Evolutionary conservation across 2,329 filamentous ascomycete species (phyloP).

Genomic region (Purpureocillium lavendulum): DNA sequence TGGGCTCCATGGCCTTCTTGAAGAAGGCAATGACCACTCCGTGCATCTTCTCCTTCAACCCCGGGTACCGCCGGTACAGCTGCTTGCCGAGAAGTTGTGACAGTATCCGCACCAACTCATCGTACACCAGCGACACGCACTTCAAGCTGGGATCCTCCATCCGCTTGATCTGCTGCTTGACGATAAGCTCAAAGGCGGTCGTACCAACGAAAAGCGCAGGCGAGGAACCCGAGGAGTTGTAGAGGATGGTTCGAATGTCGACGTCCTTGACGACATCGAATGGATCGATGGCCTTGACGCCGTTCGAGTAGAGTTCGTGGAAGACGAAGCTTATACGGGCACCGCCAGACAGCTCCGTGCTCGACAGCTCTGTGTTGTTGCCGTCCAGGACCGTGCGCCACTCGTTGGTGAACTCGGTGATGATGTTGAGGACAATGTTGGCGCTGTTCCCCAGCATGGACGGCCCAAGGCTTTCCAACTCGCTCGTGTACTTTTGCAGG

Average conservation of each 20-base stretch:
- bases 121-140: constrained; percentile 94
- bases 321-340: constrained; percentile 99
- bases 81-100: constrained; percentile 82
- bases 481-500: constrained; percentile 79
- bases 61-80: constrained; percentile 87
- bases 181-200: constrained; percentile 95
- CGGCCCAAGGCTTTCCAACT: constrained; percentile 77
- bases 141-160: constrained; percentile 94
- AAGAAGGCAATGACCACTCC: constrained; percentile 87
- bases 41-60: constrained; percentile 94
- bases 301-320: constrained; percentile 96
- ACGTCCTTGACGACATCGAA: constrained; percentile 97
- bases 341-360: constrained; percentile 87
- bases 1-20: constrained; percentile 97
- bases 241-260: constrained; percentile 92
- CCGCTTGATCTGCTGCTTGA: constrained; percentile 97
- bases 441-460: constrained; percentile 93
- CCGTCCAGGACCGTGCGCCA: constrained; percentile 94
- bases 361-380: constrained; percentile 93
- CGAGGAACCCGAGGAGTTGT: constrained; percentile 98
- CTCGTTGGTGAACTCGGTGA: constrained; percentile 97
- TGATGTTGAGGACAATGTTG: constrained; percentile 97
- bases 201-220: constrained; percentile 96
- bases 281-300: constrained; percentile 93
- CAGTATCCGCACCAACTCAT: constrained; percentile 93